Evolutionary conservation across 805 yeast species (phyloP).

Genomic region (Kregervanrija delftensis): DNA sequence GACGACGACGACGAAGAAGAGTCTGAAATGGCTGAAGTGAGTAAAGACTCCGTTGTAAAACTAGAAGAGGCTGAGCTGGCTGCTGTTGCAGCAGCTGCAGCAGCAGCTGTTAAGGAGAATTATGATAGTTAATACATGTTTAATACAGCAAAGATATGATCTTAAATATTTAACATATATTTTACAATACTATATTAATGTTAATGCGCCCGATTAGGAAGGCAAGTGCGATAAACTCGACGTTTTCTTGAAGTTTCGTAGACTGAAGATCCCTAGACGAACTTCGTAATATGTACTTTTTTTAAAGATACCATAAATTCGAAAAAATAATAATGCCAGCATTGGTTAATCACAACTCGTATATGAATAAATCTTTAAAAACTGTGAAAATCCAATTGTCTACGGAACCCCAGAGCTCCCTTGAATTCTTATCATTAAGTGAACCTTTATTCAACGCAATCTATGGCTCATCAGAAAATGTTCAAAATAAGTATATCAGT

Average conservation of each 20-base stretch:
- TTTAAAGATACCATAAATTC: too few relatives aligned
- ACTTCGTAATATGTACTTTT: too few relatives aligned
- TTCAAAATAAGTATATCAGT: constrained; percentile 11
- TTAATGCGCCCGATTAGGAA: too few relatives aligned
- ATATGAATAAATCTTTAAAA: constrained; percentile 4
- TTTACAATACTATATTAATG: too few relatives aligned
- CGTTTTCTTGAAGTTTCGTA: too few relatives aligned
- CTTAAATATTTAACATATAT: too few relatives aligned
- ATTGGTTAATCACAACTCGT: too few relatives aligned
- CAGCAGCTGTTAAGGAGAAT: constrained; percentile 16
- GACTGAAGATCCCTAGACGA: too few relatives aligned
- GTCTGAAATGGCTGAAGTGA: constrained; percentile 1
- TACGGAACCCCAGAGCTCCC: constrained; percentile 11
- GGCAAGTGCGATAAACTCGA: too few relatives aligned
- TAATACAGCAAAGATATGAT: too few relatives aligned
- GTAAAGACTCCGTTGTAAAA: constrained; percentile 1
- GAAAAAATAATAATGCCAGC: too few relatives aligned
- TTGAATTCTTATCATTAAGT: constrained; percentile 17
- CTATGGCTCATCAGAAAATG: constrained; percentile 8
- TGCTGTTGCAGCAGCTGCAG: constrained; percentile 29
- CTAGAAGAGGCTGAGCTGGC: constrained; percentile 23
- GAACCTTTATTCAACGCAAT: constrained; percentile 7
- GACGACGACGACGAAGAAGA: constrained; percentile 38
- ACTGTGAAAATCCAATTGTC: constrained; percentile 15
- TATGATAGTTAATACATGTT: too few relatives aligned